Percentiles rank a stretch among this genome's conserved stretches.
phyloP scores from a whole-genome alignment of 177 flowering plant species.

The Vitis hybrid region DNA sequence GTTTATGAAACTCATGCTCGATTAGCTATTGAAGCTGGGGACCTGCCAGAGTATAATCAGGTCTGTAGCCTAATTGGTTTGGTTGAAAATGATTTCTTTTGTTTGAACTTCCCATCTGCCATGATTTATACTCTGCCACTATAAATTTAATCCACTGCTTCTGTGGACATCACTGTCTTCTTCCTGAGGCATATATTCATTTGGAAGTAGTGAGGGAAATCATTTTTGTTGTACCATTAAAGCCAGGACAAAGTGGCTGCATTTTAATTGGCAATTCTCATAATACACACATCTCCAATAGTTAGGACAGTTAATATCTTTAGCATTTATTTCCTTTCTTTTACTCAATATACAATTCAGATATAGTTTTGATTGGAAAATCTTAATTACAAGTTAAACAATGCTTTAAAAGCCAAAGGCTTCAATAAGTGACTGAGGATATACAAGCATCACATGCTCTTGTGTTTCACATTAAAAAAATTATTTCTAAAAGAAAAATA shows the following conservation, averaged over 20 bases:
- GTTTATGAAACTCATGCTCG: constrained; percentile 99
- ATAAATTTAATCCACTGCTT: not conserved
- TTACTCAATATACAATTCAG: not conserved
- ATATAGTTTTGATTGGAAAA: too few species aligned
- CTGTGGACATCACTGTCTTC: not conserved
- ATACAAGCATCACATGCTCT: too few species aligned
- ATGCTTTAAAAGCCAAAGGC: too few species aligned
- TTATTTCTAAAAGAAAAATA: too few species aligned
- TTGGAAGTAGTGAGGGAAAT: not conserved
- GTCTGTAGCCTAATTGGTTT: constrained; percentile 30
- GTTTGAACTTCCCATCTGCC: not conserved
- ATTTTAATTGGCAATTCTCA: not conserved
- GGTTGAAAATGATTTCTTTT: not conserved
- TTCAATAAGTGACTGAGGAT: too few species aligned
- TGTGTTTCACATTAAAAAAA: too few species aligned
- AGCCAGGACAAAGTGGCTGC: not conserved
- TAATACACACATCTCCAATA: not conserved
- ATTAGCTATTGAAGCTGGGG: constrained; percentile 85
- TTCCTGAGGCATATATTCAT: not conserved
- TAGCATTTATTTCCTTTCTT: not conserved
- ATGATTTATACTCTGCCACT: not conserved
- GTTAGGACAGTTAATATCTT: not conserved
- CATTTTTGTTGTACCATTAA: not conserved
- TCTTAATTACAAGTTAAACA: too few species aligned
- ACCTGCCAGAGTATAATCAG: constrained; percentile 94